Evolutionary conservation across 345 rosid genomes (phyloP).

Genomic region (Moricandia arvensis): DNA sequence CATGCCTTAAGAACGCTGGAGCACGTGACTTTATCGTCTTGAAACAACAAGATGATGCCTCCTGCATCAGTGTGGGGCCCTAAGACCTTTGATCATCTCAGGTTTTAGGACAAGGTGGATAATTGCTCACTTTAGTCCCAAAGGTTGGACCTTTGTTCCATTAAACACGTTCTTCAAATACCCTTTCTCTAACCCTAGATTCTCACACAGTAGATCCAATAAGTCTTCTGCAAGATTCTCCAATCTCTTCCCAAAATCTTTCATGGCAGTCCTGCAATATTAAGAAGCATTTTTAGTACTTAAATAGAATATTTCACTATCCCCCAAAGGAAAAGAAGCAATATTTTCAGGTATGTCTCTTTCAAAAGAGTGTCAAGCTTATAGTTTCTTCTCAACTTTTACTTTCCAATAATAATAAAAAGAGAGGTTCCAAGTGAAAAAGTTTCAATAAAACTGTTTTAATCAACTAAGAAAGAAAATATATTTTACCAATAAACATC

Average conservation of each 20-base stretch:
- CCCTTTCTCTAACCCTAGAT: slow-evolving; percentile 80
- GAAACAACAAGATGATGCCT: slow-evolving; percentile 83
- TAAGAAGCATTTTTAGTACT: background rate
- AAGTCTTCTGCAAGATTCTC: slow-evolving; percentile 71
- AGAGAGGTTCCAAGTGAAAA: background rate
- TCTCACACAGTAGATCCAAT: slow-evolving; percentile 67
- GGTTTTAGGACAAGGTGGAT: slow-evolving; percentile 96
- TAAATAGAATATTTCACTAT: background rate
- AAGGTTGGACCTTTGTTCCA: slow-evolving; percentile 81
- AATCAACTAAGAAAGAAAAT: background rate
- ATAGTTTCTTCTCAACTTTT: too few relatives aligned
- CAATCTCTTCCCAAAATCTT: slow-evolving; percentile 54
- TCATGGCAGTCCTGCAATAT: slow-evolving; percentile 57
- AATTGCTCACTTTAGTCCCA: slow-evolving; percentile 89
- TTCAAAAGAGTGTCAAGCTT: background rate
- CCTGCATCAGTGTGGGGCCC: slow-evolving; percentile 99
- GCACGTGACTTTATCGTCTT: slow-evolving; percentile 92
- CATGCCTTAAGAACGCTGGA: slow-evolving; percentile 94
- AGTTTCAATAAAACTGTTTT: background rate
- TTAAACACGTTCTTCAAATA: slow-evolving; percentile 65
- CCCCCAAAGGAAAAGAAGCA: background rate
- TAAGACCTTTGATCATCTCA: slow-evolving; percentile 76
- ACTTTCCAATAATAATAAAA: too few relatives aligned
- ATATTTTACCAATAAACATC: background rate
- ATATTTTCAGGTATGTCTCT: background rate